A percentile compares a stretch with the other conserved stretches of the same genome.
These are phyloP conservation scores for Ceratobasidium sp. DNA, from an alignment of 1,284 basidiomycete species.

Conservation along the genomic window DNA sequence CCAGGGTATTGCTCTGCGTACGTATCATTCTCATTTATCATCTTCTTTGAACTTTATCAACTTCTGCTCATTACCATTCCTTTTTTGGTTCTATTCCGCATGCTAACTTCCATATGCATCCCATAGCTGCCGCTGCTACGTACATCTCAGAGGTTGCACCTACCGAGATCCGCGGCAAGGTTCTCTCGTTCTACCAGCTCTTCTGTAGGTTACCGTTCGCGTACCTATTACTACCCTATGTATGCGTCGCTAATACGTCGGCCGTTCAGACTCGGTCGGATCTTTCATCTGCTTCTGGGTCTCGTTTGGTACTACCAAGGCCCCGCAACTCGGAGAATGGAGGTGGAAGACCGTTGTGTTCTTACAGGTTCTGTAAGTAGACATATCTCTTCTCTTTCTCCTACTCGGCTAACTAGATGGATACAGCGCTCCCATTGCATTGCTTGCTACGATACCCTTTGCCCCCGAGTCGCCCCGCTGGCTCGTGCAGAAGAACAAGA, in stretches of 20 bases:
- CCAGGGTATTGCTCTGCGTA: constrained; percentile 42
- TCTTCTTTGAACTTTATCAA: constrained; percentile 18
- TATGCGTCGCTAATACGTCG: neutral
- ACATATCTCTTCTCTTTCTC: neutral
- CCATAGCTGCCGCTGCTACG: constrained; percentile 37
- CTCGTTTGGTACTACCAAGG: constrained; percentile 46
- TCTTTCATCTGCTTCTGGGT: constrained; percentile 46
- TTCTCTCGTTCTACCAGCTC: constrained; percentile 45
- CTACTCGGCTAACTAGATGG: neutral
- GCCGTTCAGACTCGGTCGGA: constrained; percentile 29
- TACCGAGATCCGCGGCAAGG: constrained; percentile 44
- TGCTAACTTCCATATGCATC: neutral
- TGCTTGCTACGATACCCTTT: constrained; percentile 35
- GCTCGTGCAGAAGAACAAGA: constrained; percentile 35
- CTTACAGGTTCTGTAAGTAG: constrained; percentile 47
- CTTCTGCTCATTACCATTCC: constrained; percentile 5
- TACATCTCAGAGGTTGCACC: constrained; percentile 44
- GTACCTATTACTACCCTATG: neutral
- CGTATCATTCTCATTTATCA: constrained; percentile 15
- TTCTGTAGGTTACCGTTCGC: constrained; percentile 26
- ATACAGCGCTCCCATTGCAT: constrained; percentile 34
- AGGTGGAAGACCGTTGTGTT: constrained; percentile 46
- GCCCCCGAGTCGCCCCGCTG: constrained; percentile 44
- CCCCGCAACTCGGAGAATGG: constrained; percentile 47
- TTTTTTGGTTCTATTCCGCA: neutral